These are phyloP conservation scores for Wallacemonas sp. DNA, from an alignment of 208 protist genomes.

Conservation along the genomic window DNA sequence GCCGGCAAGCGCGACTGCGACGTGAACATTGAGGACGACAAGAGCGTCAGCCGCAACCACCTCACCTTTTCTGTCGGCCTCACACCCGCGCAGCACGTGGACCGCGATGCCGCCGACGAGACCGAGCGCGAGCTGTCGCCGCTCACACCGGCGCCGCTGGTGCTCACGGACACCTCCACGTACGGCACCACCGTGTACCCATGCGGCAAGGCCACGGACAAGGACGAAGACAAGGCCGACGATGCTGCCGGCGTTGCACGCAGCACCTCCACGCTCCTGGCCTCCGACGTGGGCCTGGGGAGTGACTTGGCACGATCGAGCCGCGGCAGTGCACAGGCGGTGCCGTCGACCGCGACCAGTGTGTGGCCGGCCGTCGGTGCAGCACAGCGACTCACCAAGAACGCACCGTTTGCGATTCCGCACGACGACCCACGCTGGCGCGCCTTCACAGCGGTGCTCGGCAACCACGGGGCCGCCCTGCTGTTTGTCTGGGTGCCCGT, in stretches of 20 bases:
- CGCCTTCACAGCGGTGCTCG: constrained; percentile 43
- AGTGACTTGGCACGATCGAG: neutral
- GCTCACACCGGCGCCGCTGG: constrained; percentile 37
- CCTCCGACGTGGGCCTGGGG: constrained; percentile 3
- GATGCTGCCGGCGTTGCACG: neutral
- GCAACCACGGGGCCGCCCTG: constrained; percentile 57
- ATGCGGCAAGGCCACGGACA: constrained; percentile 8
- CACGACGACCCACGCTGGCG: constrained; percentile 38
- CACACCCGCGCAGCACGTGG: constrained; percentile 8
- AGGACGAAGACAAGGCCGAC: neutral
- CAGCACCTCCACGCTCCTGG: neutral
- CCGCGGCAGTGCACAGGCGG: neutral
- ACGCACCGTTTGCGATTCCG: constrained; percentile 38
- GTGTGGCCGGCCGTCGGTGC: neutral
- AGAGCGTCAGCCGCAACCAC: constrained; percentile 81
- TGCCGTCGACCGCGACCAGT: neutral
- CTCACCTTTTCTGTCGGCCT: constrained; percentile 52
- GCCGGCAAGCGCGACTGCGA: constrained; percentile 70
- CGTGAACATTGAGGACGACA: constrained; percentile 64
- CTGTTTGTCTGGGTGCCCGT: constrained; percentile 54
- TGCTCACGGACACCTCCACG: constrained; percentile 71
- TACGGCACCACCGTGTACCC: constrained; percentile 59
- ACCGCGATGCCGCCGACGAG: neutral
- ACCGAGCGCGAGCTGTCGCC: constrained; percentile 2
- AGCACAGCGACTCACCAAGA: constrained; percentile 24